A percentile compares a stretch with the other conserved stretches of the same genome.
These are phyloP conservation scores for Phaeosphaeriaceae sp. DNA, from an alignment of 2,329 filamentous ascomycete genomes.

Conservation along the genomic window DNA sequence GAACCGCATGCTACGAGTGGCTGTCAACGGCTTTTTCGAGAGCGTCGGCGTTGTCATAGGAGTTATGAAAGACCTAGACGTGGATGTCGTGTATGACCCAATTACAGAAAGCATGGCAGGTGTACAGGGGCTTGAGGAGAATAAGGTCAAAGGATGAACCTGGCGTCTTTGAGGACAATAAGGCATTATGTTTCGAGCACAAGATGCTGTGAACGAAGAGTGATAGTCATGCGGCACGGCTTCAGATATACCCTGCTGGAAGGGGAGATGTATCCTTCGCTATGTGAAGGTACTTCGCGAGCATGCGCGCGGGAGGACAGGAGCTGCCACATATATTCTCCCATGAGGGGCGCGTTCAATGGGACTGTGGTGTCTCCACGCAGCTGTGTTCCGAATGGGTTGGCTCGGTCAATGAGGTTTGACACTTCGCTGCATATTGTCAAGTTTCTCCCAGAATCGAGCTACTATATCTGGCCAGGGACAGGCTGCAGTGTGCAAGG, in stretches of 20 bases:
- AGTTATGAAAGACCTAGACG: slow-evolving; percentile 89
- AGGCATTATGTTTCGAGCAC: not conserved
- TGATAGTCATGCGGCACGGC: not conserved
- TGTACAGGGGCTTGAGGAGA: slow-evolving; percentile 80
- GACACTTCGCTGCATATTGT: too few relatives aligned
- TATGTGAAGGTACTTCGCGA: too few relatives aligned
- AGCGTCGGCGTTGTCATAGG: slow-evolving; percentile 83
- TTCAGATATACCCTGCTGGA: not conserved
- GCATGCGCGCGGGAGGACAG: too few relatives aligned
- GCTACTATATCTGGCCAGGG: too few relatives aligned
- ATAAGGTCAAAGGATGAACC: slow-evolving; percentile 53
- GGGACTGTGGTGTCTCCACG: too few relatives aligned
- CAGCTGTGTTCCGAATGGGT: too few relatives aligned
- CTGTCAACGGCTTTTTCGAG: slow-evolving; percentile 96
- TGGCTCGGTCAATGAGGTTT: too few relatives aligned
- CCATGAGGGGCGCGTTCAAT: too few relatives aligned
- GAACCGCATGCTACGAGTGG: slow-evolving; percentile 94
- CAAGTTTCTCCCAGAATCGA: too few relatives aligned
- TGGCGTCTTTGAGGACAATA: not conserved
- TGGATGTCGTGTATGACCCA: slow-evolving; percentile 71
- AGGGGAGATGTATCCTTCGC: too few relatives aligned
- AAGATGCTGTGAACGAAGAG: not conserved
- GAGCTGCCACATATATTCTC: too few relatives aligned
- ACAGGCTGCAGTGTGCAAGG: too few relatives aligned
- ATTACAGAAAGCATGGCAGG: slow-evolving; percentile 55